A percentile compares a stretch with the other conserved stretches of the same genome.
Conservation (phyloP, 1,139 yeast genomes). For the Candida anutae region DNA sequence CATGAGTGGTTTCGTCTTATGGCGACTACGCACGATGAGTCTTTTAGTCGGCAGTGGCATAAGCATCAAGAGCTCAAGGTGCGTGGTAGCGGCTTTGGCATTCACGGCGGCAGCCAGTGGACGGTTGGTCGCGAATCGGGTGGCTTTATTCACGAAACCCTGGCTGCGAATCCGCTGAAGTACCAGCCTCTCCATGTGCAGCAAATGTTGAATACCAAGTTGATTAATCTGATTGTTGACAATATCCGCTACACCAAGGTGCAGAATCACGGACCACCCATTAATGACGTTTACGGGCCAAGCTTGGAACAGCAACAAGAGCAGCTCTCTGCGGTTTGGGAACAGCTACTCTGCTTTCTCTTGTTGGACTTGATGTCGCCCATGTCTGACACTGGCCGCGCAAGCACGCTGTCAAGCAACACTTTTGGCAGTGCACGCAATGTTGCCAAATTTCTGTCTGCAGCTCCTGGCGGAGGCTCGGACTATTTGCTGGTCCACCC, state of each 20-base stretch:
- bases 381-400: not conserved
- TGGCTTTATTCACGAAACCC: too few relatives aligned
- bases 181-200: slow-evolving; percentile 5
- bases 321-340: slow-evolving; percentile 12
- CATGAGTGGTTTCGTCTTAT: slow-evolving; percentile 18
- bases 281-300: slow-evolving; percentile 2
- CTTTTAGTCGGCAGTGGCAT: slow-evolving; percentile 7
- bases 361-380: slow-evolving; percentile 8
- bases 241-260: slow-evolving; percentile 7
- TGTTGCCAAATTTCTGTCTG: too few relatives aligned
- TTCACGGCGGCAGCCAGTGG: not conserved
- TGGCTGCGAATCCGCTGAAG: too few relatives aligned
- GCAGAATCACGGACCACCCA: too few relatives aligned
- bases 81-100: slow-evolving; percentile 1
- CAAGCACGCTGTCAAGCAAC: not conserved
- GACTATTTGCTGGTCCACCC: not conserved
- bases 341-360: slow-evolving; percentile 11
- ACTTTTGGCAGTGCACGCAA: too few relatives aligned
- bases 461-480: not conserved
- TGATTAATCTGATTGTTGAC: slow-evolving; percentile 10
- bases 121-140: too few relatives aligned
- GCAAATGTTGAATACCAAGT: slow-evolving; percentile 7
- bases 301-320: slow-evolving; percentile 2
- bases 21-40: slow-evolving; percentile 14
- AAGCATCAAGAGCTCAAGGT: not conserved